Conservation (phyloP, 176 grass and related monocot species). For the Puya raimondii region DNA sequence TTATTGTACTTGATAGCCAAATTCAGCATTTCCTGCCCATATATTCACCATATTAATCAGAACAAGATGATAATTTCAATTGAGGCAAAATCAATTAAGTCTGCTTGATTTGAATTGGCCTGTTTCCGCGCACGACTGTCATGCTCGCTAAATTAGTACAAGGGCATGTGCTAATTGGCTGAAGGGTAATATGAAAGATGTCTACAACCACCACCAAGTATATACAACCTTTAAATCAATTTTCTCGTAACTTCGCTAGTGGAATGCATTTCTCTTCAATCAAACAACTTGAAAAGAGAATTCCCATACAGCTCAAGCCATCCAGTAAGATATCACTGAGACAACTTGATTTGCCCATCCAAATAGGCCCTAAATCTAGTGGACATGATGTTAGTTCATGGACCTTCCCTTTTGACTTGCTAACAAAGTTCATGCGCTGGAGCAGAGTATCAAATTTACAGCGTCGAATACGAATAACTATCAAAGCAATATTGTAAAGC, state of each 20-base stretch:
- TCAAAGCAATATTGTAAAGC: background rate
- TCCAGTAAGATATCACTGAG: background rate
- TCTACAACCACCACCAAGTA: too few relatives aligned
- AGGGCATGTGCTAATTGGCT: too few relatives aligned
- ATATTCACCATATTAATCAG: background rate
- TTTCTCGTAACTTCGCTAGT: too few relatives aligned
- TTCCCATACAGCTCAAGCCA: background rate
- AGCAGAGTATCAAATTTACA: background rate
- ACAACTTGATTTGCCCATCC: background rate
- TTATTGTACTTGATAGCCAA: conserved; percentile 96
- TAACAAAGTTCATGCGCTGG: background rate
- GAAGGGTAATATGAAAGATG: too few relatives aligned
- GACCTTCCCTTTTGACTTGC: too few relatives aligned
- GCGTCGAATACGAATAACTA: background rate
- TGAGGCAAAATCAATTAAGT: too few relatives aligned
- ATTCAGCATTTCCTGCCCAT: conserved; percentile 82
- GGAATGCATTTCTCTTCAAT: too few relatives aligned
- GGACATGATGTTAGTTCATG: too few relatives aligned
- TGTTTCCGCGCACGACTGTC: too few relatives aligned
- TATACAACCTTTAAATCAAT: too few relatives aligned
- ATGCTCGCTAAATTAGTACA: too few relatives aligned
- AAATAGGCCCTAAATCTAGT: background rate
- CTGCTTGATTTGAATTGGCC: too few relatives aligned
- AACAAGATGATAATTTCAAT: background rate
- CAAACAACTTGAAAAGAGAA: background rate